A percentile compares a stretch with the other conserved stretches of the same genome.
phyloP scores from a whole-genome alignment of 2,329 filamentous ascomycete species.

The Ascochyta lentis region DNA sequence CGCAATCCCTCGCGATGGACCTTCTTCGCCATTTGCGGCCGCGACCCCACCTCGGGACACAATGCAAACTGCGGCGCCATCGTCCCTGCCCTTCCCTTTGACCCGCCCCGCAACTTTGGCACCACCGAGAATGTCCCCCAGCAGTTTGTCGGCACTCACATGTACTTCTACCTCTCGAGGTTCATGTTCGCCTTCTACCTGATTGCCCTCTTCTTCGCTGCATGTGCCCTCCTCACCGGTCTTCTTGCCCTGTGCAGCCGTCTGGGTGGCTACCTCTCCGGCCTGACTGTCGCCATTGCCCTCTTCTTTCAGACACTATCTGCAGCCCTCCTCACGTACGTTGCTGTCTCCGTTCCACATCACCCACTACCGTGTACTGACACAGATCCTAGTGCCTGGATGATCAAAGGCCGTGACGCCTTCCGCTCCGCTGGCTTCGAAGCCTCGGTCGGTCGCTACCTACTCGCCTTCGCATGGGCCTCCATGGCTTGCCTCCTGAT shows the following conservation, averaged over 20 bases:
- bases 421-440: slow-evolving; percentile 64
- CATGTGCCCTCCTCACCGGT: slow-evolving; percentile 69
- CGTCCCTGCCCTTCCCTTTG: slow-evolving; percentile 71
- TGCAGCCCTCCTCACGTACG: slow-evolving; percentile 78
- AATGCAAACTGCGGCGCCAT: slow-evolving; percentile 67
- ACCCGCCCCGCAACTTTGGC: slow-evolving; percentile 67
- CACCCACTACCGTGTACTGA: neutral
- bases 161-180: slow-evolving; percentile 84
- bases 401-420: slow-evolving; percentile 71
- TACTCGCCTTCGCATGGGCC: slow-evolving; percentile 80
- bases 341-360: slow-evolving; percentile 19
- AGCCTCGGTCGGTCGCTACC: slow-evolving; percentile 70
- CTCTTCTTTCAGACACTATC: slow-evolving; percentile 73
- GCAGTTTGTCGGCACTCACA: slow-evolving; percentile 62
- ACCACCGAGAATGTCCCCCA: slow-evolving; percentile 61
- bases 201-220: slow-evolving; percentile 80
- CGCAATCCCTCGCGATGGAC: slow-evolving; percentile 79
- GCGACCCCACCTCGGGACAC: slow-evolving; percentile 57
- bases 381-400: slow-evolving; percentile 61
- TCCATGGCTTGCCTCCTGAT: slow-evolving; percentile 71
- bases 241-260: slow-evolving; percentile 75
- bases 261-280: slow-evolving; percentile 72
- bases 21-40: slow-evolving; percentile 83
- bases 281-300: slow-evolving; percentile 63
- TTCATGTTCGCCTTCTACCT: slow-evolving; percentile 94